Evolutionary conservation across 2,329 filamentous ascomycete genomes (phyloP).

Genomic region (Talaromyces pinophilus): DNA sequence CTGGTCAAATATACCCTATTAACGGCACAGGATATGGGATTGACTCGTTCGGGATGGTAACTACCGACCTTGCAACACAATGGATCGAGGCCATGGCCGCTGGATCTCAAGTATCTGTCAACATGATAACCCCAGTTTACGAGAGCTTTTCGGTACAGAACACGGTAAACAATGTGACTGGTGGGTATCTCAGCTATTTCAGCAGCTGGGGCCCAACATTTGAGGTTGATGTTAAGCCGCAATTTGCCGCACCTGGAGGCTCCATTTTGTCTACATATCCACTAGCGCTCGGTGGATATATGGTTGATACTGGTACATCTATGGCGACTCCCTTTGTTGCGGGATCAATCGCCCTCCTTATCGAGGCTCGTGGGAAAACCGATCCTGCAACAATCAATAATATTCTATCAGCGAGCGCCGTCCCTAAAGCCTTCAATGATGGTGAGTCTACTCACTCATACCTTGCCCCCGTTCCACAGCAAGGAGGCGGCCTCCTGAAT

Average conservation of each 20-base stretch:
- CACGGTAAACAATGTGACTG: constrained; percentile 25
- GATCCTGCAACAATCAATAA: constrained; percentile 31
- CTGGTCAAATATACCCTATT: constrained; percentile 18
- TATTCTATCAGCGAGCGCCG: constrained; percentile 29
- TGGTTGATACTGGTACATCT: constrained; percentile 57
- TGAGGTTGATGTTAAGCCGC: constrained; percentile 20
- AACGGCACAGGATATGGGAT: constrained; percentile 13
- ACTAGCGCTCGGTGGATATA: constrained; percentile 48
- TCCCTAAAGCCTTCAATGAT: constrained; percentile 34
- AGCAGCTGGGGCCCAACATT: constrained; percentile 28
- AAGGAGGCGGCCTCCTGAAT: constrained; percentile 62
- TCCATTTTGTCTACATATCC: constrained; percentile 61
- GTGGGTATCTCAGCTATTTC: constrained; percentile 27
- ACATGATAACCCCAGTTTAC: constrained; percentile 23
- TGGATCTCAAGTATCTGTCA: constrained; percentile 24
- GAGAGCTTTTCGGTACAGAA: constrained; percentile 23
- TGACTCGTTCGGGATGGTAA: constrained; percentile 25
- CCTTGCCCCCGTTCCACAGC: constrained; percentile 57
- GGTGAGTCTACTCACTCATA: constrained; percentile 31
- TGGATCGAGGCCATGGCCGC: constrained; percentile 24
- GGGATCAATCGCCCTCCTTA: constrained; percentile 43
- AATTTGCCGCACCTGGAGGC: constrained; percentile 25
- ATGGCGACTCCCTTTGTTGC: constrained; percentile 62
- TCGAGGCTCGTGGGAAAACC: constrained; percentile 32
- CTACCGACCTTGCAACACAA: constrained; percentile 23